Percentiles rank a stretch among this genome's conserved stretches.
Conservation (phyloP, 1,284 basidiomycete genomes). For the Taiwanofungus camphoratus region DNA sequence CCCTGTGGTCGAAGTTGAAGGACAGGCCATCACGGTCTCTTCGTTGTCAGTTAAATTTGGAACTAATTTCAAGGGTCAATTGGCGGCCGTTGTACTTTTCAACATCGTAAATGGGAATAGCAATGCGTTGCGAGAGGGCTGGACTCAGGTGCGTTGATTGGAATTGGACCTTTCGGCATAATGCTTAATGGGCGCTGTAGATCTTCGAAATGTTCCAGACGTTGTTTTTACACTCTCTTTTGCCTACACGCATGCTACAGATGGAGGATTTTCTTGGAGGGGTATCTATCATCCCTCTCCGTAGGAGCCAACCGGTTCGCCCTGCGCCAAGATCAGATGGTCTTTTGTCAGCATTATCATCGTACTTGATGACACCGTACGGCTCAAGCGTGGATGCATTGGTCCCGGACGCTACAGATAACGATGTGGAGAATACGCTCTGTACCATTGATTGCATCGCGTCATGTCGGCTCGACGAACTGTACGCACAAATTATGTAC, state of each 20-base stretch:
- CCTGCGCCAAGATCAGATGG: conserved; percentile 75
- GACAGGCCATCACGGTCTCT: conserved; percentile 85
- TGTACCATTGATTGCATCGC: conserved; percentile 95
- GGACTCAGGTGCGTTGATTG: conserved; percentile 66
- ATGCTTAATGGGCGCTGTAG: conserved; percentile 31
- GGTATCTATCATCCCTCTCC: conserved; percentile 83
- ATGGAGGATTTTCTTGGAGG: conserved; percentile 97
- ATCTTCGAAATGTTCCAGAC: conserved; percentile 99
- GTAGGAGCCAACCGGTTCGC: conserved; percentile 66
- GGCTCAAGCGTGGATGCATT: conserved; percentile 62
- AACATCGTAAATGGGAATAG: conserved; percentile 97
- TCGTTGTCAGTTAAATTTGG: conserved; percentile 92
- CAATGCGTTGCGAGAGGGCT: conserved; percentile 91
- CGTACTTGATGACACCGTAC: conserved; percentile 96
- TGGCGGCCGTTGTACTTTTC: conserved; percentile 96
- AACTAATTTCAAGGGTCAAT: conserved; percentile 91
- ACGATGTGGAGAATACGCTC: conserved; percentile 91
- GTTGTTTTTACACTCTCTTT: conserved; percentile 87
- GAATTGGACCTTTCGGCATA: background rate
- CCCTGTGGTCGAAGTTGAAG: conserved; percentile 91
- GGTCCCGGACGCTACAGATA: conserved; percentile 79
- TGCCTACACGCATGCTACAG: conserved; percentile 85
- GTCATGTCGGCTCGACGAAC: conserved; percentile 89
- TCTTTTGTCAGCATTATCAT: conserved; percentile 89
- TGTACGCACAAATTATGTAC: conserved; percentile 89